Evolutionary conservation across 2,329 filamentous ascomycete genomes (phyloP), one percentile per base, ranked within the genome.

Genomic region (Colletotrichum eleusines): DNA sequence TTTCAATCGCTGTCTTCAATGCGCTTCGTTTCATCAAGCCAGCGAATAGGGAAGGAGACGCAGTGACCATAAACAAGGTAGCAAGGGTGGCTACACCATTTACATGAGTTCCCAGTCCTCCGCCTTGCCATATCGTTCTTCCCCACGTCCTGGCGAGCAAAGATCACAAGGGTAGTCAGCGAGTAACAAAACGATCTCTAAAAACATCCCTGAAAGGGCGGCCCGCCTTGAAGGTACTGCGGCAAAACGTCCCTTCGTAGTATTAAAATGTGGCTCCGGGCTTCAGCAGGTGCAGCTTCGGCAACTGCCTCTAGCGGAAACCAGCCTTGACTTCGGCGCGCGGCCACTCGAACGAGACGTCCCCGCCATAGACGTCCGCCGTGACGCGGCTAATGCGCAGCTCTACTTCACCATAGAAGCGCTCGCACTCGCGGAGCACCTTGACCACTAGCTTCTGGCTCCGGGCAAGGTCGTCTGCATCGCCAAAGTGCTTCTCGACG

Each of bases 401-500:
- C 79, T 91, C 89, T 59, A 91, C 87, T 31, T 88, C 85, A 65
- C 84, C 84, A 76, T 91, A 91, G 76, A 89, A 91, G 71, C 79
- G 82, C 80, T 91, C 89, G 77, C 89, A 91, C 77, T 90, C 88
- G 70, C 82, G 82, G 58, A 89, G 79, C 46, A 91, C 88, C 77
- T 87, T 86, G 61, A 80, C 80, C 31, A 91, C 89, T 50, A 92
- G 82, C 44, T 84, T 84, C 60, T 84, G 83, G 75, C 89, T 92
- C 64, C 92, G 84, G 28, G 84, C 88, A 66, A 90, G 89, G 73
- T 95, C 92, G 75, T 97, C 94, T 6, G 91, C 92, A 75, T 97
- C 94, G 53, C 94, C 94, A 85, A 98, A 98, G 81, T 98, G 95
- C 84, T 98, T 99, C 82, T 98, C 95, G 1, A 98, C 93, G 60